Evolutionary conservation across 257 asterid genomes (phyloP), one percentile per base, ranked within the genome.

Genomic region (Fraxinus quadrangulata): DNA sequence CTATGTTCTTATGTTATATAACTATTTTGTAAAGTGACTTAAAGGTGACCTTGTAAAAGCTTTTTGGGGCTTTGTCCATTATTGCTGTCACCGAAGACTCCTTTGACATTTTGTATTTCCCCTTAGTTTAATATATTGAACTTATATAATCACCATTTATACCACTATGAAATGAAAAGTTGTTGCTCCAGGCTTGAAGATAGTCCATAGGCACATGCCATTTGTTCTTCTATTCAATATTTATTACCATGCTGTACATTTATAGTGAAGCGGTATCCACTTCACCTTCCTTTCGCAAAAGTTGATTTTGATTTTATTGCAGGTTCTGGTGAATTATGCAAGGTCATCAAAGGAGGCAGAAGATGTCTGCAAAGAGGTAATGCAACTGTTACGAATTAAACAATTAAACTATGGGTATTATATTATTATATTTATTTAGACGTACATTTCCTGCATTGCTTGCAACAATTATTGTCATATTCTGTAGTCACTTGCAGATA

Each of bases 291-390:
- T 24, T 24, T 21, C 7, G 2, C 63, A 61, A 23, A 9, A 61
- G 31, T 61, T 85, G 83, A 80, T 77, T 56, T 47, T 59, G 80
- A 67, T 34, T 65, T 75, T 78, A 26, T 72, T 83, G 71, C 86
- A 95, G 99, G 92, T 95, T 85, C 89, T 95, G 84, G 98, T 95
- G 81, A 95, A 95, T 80, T 95, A 95, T 82, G 96, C 99, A 51
- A 91, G 99, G 89, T 96, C 99, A 61, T 93, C 97, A 17, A 93
- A 88, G 87, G 99, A 96, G 77, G 99, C 97, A 11, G 97, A 93
- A 75, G 98, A 90, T 73, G 99, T 96, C 51, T 92, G 92, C 87
- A 87, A 86, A 73, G 87, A 84, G 96, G 96, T 90, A 61, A 61
- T 61, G 68, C 30, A 61, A 10, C 33, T 61, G 68, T 23, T 23